These are phyloP conservation scores for Amaranthus cruentus DNA, from an alignment of 148 eudicot species.

Conservation along the genomic window DNA sequence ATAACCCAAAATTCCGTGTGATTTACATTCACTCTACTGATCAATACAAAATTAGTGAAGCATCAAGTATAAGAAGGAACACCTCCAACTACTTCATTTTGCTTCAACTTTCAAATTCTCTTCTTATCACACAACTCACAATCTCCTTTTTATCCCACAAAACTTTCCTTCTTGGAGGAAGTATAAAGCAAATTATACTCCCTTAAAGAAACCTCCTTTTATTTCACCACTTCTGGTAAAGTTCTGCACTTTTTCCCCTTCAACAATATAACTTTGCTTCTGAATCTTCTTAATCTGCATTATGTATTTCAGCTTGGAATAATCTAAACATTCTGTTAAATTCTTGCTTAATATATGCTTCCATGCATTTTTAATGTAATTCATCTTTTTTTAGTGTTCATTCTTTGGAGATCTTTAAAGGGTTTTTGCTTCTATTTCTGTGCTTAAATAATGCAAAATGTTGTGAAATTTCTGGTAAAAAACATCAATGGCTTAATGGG, in stretches of 20 bases:
- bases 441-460: background rate
- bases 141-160: background rate
- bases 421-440: background rate
- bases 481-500: too few relatives aligned
- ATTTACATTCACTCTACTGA: too few relatives aligned
- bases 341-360: background rate
- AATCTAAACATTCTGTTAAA: constrained; percentile 14
- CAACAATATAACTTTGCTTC: constrained; percentile 9
- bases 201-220: constrained; percentile 17
- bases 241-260: constrained; percentile 2
- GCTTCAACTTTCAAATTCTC: constrained; percentile 13
- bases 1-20: too few relatives aligned
- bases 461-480: too few relatives aligned
- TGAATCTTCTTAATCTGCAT: constrained; percentile 20
- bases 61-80: background rate
- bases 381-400: background rate
- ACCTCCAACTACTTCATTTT: background rate
- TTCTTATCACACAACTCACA: constrained; percentile 13
- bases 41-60: constrained; percentile 3
- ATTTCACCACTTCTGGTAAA: constrained; percentile 25
- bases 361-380: constrained; percentile 23
- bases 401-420: background rate
- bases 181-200: constrained; percentile 12
- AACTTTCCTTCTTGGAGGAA: too few relatives aligned
- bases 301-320: constrained; percentile 19